Evolutionary conservation across 495 filamentous ascomycete species (phyloP), one percentile per base, ranked within the genome.

Genomic region (Neurospora africana): DNA sequence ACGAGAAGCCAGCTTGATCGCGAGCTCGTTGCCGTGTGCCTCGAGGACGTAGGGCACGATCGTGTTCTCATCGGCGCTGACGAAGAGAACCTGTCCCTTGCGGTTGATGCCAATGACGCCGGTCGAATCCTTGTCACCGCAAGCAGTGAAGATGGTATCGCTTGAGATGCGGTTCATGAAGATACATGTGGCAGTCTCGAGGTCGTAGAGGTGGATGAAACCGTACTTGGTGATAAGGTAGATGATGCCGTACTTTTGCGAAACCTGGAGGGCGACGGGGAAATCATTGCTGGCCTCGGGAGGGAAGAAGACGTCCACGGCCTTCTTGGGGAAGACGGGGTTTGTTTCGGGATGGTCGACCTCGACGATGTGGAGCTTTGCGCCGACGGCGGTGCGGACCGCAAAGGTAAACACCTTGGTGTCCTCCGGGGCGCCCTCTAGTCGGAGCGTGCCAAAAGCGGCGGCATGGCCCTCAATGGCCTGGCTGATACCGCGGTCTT

Each of bases 121-220:
- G 71, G 88, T 88, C 33, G 92, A 93, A 1, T 94, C 90, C n/a
- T 86, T 87, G 78, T 98, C 95, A 17, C 89, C 83, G 6, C 93
- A 90, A 15, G 94, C 97, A 19, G 94, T 94, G 83, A 99, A 99
- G 78, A 99, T 98, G 0, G 95, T 99, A 79, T 99, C 95, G 83
- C 93, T 96, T 27, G 95, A 99, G 77, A 99, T 99, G 69, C 95
- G 91, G 83, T 99, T 98, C 94, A 99, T 97, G 88, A 97, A 99
- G 78, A 99, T 95, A 79, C 93, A 95, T n/a, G 92, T 93, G 40
- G 92, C 95, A 7, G 92, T 95, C 84, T 98, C 95, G 61, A 99
- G 88, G 77, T 99, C 95, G 81, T 98, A 98, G 11, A 99, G 88
- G 81, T 99, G 95, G 75, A 99, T 98, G 83, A 98, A 99, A 53